Base-by-base conservation (phyloP, 2,329 filamentous ascomycete species). In the Talaromyces rugulosus region DNA sequence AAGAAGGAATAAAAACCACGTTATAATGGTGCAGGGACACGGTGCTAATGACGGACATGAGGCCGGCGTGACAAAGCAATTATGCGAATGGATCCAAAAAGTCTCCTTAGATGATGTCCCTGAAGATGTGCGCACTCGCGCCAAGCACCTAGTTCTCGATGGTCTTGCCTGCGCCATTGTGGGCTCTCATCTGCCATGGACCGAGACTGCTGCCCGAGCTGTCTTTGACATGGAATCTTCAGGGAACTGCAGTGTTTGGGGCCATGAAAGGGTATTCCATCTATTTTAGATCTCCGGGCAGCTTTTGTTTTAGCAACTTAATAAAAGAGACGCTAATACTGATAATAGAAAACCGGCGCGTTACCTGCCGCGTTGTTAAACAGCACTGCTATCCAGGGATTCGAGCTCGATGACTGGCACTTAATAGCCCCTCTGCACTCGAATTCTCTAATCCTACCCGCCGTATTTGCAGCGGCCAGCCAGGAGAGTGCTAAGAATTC, bases 361-460 rank as follows among this genome's bases (percentile, higher is more conserved):
- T 64, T 81, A 5, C 64, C 74, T 3, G 79, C 78, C 0, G 74
- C 77, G 0, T 62, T 80, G 0, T 62, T 81, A 6, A 81, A 81
- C 64, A 74, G 74, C 18, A 71, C 77, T 1, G 78, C 77, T 62
- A 77, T 80, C 58, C 79, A 81, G 66, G 77, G 71, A 1, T 76
- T 76, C 40, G 78, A 81, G 63, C 65, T 81, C 1, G 78, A 81
- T 62, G 79, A 81, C 63, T 80, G 70, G 60, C 78, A 81, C 64
- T 69, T 65, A 36, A 66, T 66, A 31, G 78, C 78, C 1, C 79
- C 78, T 0, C 61, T 80, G 2, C 77, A 80, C 65, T 75, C 71
- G 1, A 73, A 72, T 44, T 67, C 70, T 5, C 69, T 80, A 36
- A 34, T 80, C 5, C 63, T 80, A 1, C 78, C 77, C 0, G 71